Percentiles rank a stretch among this genome's conserved stretches.
Conservation (phyloP, 345 rosid genomes). For the Ailanthus altissimus region DNA sequence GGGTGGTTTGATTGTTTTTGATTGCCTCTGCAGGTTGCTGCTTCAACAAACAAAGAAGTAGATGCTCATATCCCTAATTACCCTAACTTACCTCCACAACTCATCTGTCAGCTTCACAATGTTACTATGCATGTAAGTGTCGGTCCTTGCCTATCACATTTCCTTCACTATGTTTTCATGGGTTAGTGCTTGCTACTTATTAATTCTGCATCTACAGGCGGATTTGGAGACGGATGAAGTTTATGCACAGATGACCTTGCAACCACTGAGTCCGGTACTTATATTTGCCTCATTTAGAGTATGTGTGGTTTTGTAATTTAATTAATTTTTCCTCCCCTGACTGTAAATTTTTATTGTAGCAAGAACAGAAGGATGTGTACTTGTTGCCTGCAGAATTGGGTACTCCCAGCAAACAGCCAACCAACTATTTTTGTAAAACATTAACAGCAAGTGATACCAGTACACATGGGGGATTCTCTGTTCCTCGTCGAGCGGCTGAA, state of each 20-base stretch:
- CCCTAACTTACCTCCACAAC: conserved; percentile 61
- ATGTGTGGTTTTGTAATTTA: neutral
- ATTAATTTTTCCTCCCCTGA: neutral
- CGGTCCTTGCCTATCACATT: neutral
- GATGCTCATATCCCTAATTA: conserved; percentile 67
- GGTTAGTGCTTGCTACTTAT: neutral
- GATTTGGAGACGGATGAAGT: conserved; percentile 83
- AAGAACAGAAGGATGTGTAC: conserved; percentile 51
- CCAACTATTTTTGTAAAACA: conserved; percentile 55
- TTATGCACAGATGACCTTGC: conserved; percentile 80
- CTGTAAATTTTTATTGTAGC: conserved; percentile 25
- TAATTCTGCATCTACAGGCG: conserved; percentile 45
- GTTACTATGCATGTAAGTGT: conserved; percentile 65
- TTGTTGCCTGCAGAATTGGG: conserved; percentile 48
- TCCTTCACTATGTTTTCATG: neutral
- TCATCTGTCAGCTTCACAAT: conserved; percentile 73
- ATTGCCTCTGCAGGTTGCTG: conserved; percentile 52
- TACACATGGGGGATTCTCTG: conserved; percentile 61
- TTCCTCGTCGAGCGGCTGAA: conserved; percentile 61
- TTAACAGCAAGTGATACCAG: conserved; percentile 59
- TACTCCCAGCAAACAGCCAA: conserved; percentile 45
- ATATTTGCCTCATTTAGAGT: neutral
- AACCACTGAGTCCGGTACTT: conserved; percentile 56
- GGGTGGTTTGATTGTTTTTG: neutral
- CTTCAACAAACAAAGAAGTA: conserved; percentile 53